Evolutionary conservation across 768 basidiomycete species (phyloP).

Genomic region (Chalciporus sphaerocephalus): DNA sequence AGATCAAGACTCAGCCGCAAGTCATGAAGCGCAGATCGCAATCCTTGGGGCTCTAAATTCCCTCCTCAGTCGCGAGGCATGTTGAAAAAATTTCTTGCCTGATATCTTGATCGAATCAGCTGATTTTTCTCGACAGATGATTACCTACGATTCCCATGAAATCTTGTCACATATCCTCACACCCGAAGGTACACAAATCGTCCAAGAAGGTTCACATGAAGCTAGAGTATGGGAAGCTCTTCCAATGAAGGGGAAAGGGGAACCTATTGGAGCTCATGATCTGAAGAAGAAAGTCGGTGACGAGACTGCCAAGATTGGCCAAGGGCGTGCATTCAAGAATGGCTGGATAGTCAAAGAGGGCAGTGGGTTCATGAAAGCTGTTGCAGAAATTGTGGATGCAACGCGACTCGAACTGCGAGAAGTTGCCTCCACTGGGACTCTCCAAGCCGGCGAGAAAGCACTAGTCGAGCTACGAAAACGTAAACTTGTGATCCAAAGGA

Average conservation of each 20-base stretch:
- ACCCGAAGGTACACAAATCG: conserved; percentile 77
- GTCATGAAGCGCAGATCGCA: conserved; percentile 74
- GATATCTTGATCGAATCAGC: conserved; percentile 4
- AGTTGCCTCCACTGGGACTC: conserved; percentile 67
- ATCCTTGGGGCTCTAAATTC: conserved; percentile 93
- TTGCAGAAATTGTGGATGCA: conserved; percentile 59
- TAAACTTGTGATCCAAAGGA: conserved; percentile 85
- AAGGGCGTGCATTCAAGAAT: conserved; percentile 93
- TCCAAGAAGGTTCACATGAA: conserved; percentile 85
- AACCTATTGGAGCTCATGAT: conserved; percentile 60
- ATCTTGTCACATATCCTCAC: conserved; percentile 69
- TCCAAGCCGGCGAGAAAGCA: conserved; percentile 72
- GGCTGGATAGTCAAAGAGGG: conserved; percentile 95
- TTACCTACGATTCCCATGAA: conserved; percentile 76
- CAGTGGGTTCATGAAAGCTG: conserved; percentile 78
- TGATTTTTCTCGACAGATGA: conserved; percentile 55
- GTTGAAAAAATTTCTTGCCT: conserved; percentile 21
- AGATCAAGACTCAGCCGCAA: conserved; percentile 48
- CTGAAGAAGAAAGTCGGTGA: conserved; percentile 78
- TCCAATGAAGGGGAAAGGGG: conserved; percentile 63
- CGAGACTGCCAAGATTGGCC: conserved; percentile 88
- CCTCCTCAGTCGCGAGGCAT: conserved; percentile 76
- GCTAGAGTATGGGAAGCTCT: conserved; percentile 89
- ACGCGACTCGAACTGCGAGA: conserved; percentile 74
- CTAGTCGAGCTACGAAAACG: conserved; percentile 88